Conservation (phyloP, 164 flowering plant genomes). For the Cinnamomum chago region DNA sequence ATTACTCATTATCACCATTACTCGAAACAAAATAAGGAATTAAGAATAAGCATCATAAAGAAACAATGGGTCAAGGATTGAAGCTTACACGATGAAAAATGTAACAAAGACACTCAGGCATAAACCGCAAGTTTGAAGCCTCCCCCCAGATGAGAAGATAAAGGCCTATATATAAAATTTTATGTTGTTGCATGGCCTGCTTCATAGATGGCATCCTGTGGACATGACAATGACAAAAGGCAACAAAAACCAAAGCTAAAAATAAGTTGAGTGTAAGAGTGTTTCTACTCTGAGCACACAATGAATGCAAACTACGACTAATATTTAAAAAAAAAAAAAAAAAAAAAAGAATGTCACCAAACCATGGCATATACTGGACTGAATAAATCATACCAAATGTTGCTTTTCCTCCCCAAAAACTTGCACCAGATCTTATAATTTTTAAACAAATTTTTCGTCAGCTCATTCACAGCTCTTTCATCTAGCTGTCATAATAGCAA, state of each 20-base stretch:
- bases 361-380: background rate
- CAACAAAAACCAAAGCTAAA: background rate
- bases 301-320: background rate
- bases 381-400: constrained; percentile 51
- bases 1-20: background rate
- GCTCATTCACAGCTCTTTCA: constrained; percentile 62
- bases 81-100: constrained; percentile 90
- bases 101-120: constrained; percentile 97
- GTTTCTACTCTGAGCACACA: background rate
- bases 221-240: background rate
- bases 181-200: constrained; percentile 74
- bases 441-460: constrained; percentile 78
- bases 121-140: constrained; percentile 89
- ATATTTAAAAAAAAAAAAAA: background rate
- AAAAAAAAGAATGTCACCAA: background rate
- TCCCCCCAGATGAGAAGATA: constrained; percentile 99
- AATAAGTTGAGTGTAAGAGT: background rate
- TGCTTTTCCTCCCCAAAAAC: constrained; percentile 64
- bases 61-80: constrained; percentile 5
- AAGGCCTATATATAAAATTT: constrained; percentile 71
- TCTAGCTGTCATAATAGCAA: constrained; percentile 42
- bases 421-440: constrained; percentile 94
- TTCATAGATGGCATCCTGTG: constrained; percentile 73
- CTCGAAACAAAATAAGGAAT: background rate
- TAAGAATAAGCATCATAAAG: constrained; percentile 2